phyloP scores from a whole-genome alignment of 1,284 basidiomycete species.

The Takashimella tepidaria region DNA sequence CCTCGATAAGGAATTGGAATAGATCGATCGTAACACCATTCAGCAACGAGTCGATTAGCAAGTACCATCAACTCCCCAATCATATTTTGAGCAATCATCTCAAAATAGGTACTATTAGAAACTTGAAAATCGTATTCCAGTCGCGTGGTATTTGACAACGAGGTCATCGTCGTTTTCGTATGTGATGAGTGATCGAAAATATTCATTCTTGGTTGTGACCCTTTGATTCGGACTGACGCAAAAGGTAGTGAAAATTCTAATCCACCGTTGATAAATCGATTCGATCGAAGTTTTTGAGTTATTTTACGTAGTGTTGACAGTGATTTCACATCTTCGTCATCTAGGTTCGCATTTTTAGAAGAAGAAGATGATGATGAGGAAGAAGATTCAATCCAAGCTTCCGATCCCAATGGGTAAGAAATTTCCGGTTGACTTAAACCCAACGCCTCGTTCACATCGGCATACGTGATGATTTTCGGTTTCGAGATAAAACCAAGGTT shows the following conservation, averaged over 20 bases:
- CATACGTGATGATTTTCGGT: slow-evolving; percentile 64
- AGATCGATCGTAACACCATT: slow-evolving; percentile 59
- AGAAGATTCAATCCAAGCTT: too few relatives aligned
- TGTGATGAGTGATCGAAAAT: slow-evolving; percentile 17
- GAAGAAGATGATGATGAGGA: too few relatives aligned
- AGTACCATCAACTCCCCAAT: slow-evolving; percentile 82
- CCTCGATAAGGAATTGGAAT: slow-evolving; percentile 66
- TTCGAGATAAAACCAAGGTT: slow-evolving; percentile 68
- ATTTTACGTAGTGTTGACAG: slow-evolving; percentile 49
- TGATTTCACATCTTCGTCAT: slow-evolving; percentile 38
- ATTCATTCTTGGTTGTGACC: slow-evolving; percentile 10
- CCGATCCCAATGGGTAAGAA: background rate
- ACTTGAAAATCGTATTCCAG: slow-evolving; percentile 4
- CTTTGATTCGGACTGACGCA: slow-evolving; percentile 9
- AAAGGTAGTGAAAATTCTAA: slow-evolving; percentile 26
- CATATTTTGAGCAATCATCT: slow-evolving; percentile 43
- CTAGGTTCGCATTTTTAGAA: background rate
- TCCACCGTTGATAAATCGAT: slow-evolving; percentile 28
- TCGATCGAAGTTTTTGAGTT: slow-evolving; percentile 28
- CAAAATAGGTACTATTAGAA: background rate
- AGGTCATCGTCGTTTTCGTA: slow-evolving; percentile 25
- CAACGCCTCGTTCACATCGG: slow-evolving; percentile 59
- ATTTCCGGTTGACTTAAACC: slow-evolving; percentile 27
- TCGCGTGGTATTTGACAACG: background rate
- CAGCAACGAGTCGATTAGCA: slow-evolving; percentile 70